A percentile compares a stretch with the other conserved stretches of the same genome.
These are phyloP conservation scores for Triglochin maritima DNA, from an alignment of 106 monocot species.

Conservation along the genomic window DNA sequence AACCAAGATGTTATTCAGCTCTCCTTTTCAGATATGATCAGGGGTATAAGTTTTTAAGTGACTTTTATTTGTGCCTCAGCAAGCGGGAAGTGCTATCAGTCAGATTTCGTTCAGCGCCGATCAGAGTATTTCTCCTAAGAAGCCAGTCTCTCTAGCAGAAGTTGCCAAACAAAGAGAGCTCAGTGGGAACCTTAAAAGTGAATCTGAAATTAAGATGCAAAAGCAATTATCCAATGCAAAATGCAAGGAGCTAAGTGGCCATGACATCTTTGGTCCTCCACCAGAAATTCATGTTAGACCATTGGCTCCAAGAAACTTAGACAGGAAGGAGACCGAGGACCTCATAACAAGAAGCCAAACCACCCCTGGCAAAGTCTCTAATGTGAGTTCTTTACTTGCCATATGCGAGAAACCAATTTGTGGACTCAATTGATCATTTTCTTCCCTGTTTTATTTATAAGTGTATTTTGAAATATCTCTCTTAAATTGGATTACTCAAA, in stretches of 20 bases:
- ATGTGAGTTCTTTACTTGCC: constrained; percentile 33
- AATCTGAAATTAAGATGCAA: constrained; percentile 38
- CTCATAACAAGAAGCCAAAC: constrained; percentile 34
- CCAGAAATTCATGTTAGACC: constrained; percentile 47
- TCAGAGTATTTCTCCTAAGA: constrained; percentile 60
- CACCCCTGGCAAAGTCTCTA: constrained; percentile 55
- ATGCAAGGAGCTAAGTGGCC: constrained; percentile 54
- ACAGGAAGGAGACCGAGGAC: constrained; percentile 39
- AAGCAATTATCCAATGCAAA: constrained; percentile 53
- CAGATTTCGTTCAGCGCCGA: constrained; percentile 69
- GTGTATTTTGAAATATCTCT: too few species aligned
- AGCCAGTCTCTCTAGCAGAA: constrained; percentile 49
- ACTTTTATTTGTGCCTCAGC: constrained; percentile 21
- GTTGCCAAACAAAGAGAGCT: constrained; percentile 74
- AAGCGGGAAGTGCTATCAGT: constrained; percentile 40
- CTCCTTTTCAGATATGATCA: background rate
- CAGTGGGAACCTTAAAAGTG: constrained; percentile 54
- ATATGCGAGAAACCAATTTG: too few species aligned
- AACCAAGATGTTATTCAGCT: background rate
- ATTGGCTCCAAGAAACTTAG: constrained; percentile 38
- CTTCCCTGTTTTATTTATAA: too few species aligned
- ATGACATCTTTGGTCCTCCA: constrained; percentile 73
- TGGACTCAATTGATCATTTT: too few species aligned
- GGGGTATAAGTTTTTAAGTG: background rate
- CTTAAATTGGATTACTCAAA: too few species aligned